Base-by-base conservation (phyloP, 202 grass and related monocot species). In the Elaeis oleifera region DNA sequence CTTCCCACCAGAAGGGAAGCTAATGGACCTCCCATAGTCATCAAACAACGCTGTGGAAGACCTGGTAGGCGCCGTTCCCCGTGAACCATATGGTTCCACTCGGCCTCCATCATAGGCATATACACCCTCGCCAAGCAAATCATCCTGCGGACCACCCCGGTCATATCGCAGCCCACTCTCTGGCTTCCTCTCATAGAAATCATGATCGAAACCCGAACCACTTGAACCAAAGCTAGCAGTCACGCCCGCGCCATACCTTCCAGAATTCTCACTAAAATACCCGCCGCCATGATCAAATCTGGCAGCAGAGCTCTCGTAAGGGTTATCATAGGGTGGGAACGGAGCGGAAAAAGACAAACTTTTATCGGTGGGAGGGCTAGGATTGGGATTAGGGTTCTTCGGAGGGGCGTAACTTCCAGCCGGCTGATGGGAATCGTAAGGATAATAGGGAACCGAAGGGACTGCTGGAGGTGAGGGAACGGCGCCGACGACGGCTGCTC, bases 21-120 rank as follows among this genome's bases (percentile, higher is more conserved):
- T 76, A 68, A 99, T 89, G 1, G 94, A 99, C 50, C 94, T 77
- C 27, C 94, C 94, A 36, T 99, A 99, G 69, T 99, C 94, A 80
- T 97, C 88, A 26, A 99, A 99, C 51, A 99, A 57, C 17, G 89
- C 74, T 0, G 82, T 44, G 36, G 36, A 71, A 50, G 85, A 92
- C 13, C 77, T 90, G 25, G 84, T 79, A 18, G 85, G 82, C 1
- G 76, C 79, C 14, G 80, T 99, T 53, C 94, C 94, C 22, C 78
- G 80, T 21, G 82, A 68, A 18, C 88, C 94, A 69, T 92, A 99
- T 4, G 80, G 88, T 76, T 92, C 88, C 60, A 88, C 84, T 48
- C 73, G 58, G 17, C 67, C 80, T 15, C 64, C 82, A 54, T 75
- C 70, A 56, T 99, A 99, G 4, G 77, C 82, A 61, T 99, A 99